These are phyloP conservation scores for Ziziphus jujuba DNA, from an alignment of 306 rosid genomes.

Conservation along the genomic window DNA sequence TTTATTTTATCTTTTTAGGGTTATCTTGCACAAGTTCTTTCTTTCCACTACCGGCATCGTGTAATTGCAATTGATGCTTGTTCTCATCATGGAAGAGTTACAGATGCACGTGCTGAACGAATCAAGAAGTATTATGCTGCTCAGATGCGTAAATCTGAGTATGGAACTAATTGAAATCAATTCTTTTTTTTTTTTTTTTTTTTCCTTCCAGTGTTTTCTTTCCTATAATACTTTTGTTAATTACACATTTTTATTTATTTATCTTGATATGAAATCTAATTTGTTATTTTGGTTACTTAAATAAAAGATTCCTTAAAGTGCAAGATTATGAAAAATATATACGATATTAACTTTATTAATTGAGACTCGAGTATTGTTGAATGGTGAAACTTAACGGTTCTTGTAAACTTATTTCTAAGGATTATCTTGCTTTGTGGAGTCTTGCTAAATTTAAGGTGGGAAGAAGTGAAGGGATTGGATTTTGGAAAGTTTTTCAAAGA, in stretches of 20 bases:
- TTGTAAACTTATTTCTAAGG: too few relatives aligned
- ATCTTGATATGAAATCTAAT: too few relatives aligned
- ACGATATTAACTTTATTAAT: too few relatives aligned
- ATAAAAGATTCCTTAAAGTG: too few relatives aligned
- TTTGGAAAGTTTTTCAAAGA: too few relatives aligned
- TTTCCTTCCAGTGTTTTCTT: not conserved
- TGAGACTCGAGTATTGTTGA: too few relatives aligned
- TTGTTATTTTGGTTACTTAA: too few relatives aligned
- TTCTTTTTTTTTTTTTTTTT: not conserved
- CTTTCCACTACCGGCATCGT: constrained; percentile 72
- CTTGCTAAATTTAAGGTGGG: too few relatives aligned
- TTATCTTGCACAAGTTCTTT: constrained; percentile 89
- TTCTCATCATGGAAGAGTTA: constrained; percentile 86
- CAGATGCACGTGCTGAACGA: constrained; percentile 69
- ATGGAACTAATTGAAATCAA: constrained; percentile 7
- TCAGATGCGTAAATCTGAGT: constrained; percentile 73
- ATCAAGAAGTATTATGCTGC: constrained; percentile 71
- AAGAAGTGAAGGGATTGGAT: too few relatives aligned
- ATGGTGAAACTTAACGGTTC: too few relatives aligned
- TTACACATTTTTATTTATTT: constrained; percentile 2
- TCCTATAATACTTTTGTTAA: not conserved
- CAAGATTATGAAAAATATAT: too few relatives aligned
- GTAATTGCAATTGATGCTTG: constrained; percentile 90
- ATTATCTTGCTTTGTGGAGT: too few relatives aligned
- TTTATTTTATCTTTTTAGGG: constrained; percentile 49